Percentiles rank a stretch among this genome's conserved stretches.
Evolutionary conservation across 208 protist genomes (phyloP).

Genomic region (Herpetomonas samuelpessoai): DNA sequence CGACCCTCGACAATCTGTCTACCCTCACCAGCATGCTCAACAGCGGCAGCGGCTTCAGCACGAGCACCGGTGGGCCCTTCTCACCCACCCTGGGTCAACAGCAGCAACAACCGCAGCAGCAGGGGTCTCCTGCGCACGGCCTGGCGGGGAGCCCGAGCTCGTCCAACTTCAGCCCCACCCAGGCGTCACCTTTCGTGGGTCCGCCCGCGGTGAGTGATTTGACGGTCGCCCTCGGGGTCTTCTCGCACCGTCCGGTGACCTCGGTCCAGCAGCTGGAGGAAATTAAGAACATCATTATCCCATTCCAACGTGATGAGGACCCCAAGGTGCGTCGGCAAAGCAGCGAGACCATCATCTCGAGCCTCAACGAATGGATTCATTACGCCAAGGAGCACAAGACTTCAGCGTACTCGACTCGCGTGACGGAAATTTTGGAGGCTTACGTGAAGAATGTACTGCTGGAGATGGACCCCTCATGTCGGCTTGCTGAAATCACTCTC

Average conservation of each 20-base stretch:
- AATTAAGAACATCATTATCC: conserved; percentile 59
- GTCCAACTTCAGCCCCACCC: conserved; percentile 16
- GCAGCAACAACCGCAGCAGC: conserved; percentile 14
- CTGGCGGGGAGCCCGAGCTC: conserved; percentile 8
- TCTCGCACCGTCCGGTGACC: conserved; percentile 63
- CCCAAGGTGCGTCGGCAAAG: conserved; percentile 69
- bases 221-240: conserved; percentile 69
- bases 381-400: conserved; percentile 81
- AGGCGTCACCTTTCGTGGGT: neutral
- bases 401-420: conserved; percentile 76
- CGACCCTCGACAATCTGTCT: neutral
- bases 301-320: conserved; percentile 73
- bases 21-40: neutral
- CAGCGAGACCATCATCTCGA: conserved; percentile 65
- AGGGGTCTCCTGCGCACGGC: conserved; percentile 14
- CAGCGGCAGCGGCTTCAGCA: conserved; percentile 3
- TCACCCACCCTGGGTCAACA: conserved; percentile 4
- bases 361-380: conserved; percentile 61
- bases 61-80: neutral
- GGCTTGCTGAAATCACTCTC: conserved; percentile 61
- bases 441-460: conserved; percentile 81
- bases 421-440: conserved; percentile 82
- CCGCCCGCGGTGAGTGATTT: conserved; percentile 36
- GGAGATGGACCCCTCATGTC: conserved; percentile 77
- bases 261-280: conserved; percentile 81